A percentile compares a stretch with the other conserved stretches of the same genome.
Conservation (phyloP, 306 rosid species). For the Vicia villosa region DNA sequence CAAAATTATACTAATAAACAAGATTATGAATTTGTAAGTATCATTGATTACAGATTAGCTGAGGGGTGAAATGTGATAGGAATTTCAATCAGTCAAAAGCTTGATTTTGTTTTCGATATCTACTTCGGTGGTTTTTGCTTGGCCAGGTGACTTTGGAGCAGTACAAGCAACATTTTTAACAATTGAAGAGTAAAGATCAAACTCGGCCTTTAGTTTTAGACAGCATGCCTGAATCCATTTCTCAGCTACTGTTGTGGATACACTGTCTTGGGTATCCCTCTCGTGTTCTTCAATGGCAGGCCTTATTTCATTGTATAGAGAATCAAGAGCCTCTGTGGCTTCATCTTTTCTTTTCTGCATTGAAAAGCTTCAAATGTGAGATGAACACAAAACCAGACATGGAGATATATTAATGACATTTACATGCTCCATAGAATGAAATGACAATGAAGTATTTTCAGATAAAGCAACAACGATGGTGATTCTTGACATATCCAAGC, state of each 20-base stretch:
- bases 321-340: constrained; percentile 61
- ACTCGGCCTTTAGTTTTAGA: constrained; percentile 78
- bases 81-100: constrained; percentile 51
- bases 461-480: background rate
- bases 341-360: constrained; percentile 69
- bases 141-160: constrained; percentile 40
- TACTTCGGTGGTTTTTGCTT: constrained; percentile 49
- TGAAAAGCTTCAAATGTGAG: constrained; percentile 9
- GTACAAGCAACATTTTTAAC: constrained; percentile 62
- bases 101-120: constrained; percentile 51
- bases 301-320: constrained; percentile 80
- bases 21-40: background rate
- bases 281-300: constrained; percentile 98
- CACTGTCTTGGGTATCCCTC: constrained; percentile 90
- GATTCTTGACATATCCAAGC: background rate
- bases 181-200: constrained; percentile 75
- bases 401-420: constrained; percentile 19
- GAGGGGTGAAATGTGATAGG: constrained; percentile 7
- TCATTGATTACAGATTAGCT: constrained; percentile 17
- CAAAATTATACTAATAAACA: background rate
- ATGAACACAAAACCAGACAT: constrained; percentile 14
- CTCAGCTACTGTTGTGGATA: constrained; percentile 86
- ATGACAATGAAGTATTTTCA: constrained; percentile 1
- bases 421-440: background rate
- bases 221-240: constrained; percentile 94